Evolutionary conservation across 257 asterid genomes (phyloP).

Genomic region (Ehretia macrophylla): DNA sequence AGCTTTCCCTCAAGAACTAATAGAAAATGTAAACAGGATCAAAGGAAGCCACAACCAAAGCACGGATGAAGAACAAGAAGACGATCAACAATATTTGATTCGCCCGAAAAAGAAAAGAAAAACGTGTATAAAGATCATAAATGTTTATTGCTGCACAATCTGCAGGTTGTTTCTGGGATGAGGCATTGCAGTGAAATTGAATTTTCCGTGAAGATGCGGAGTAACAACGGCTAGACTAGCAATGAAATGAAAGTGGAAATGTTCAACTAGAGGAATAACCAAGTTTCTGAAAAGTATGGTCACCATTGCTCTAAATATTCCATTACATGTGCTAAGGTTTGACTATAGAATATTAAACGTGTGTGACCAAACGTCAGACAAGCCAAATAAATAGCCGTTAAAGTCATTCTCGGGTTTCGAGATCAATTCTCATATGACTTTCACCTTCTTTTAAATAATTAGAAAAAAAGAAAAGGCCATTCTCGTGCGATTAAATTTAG

Average conservation of each 20-base stretch:
- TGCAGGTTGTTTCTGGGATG: neutral
- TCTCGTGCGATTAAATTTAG: neutral
- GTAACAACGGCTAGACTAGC: too few relatives aligned
- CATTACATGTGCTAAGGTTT: neutral
- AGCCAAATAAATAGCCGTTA: neutral
- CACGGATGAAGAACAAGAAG: slow-evolving; percentile 8
- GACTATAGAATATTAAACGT: neutral
- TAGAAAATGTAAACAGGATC: slow-evolving; percentile 28
- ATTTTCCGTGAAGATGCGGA: too few relatives aligned
- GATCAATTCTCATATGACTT: too few relatives aligned
- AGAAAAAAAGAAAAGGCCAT: too few relatives aligned
- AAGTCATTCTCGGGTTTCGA: too few relatives aligned
- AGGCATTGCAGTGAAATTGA: neutral
- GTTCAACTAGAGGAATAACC: slow-evolving; percentile 16
- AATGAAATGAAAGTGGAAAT: neutral
- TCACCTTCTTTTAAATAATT: too few relatives aligned
- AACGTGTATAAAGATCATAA: too few relatives aligned
- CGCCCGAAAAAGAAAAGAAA: neutral
- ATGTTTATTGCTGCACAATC: neutral
- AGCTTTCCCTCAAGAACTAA: too few relatives aligned
- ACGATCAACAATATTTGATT: slow-evolving; percentile 4
- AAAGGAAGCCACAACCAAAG: slow-evolving; percentile 19
- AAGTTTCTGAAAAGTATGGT: slow-evolving; percentile 6
- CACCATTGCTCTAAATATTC: neutral
- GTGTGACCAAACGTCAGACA: too few relatives aligned